These are phyloP conservation scores for Acer yangbiense DNA, from an alignment of 345 rosid genomes.

Conservation along the genomic window DNA sequence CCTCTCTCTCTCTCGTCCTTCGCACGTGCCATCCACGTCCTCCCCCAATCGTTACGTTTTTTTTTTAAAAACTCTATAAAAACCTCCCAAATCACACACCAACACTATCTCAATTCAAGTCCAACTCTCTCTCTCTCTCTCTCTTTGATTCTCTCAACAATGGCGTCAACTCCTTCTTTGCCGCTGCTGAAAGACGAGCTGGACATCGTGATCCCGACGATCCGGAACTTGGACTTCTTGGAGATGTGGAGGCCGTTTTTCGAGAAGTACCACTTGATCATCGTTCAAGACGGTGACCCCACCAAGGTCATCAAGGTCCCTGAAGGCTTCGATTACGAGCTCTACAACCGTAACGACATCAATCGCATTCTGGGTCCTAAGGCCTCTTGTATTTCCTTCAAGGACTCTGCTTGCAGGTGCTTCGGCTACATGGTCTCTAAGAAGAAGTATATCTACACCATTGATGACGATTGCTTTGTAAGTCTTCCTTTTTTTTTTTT, in stretches of 20 bases:
- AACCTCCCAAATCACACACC: neutral
- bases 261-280: conserved; percentile 76
- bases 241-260: conserved; percentile 88
- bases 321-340: conserved; percentile 78
- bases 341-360: conserved; percentile 79
- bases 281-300: conserved; percentile 89
- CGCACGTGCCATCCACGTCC: conserved; percentile 31
- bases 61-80: neutral
- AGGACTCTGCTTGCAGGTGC: conserved; percentile 75
- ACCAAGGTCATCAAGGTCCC: conserved; percentile 66
- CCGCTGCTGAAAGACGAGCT: conserved; percentile 70
- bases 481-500: conserved; percentile 27
- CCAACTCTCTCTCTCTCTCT: neutral
- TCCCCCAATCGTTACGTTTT: neutral
- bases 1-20: neutral
- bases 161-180: conserved; percentile 24
- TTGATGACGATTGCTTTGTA: conserved; percentile 94
- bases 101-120: neutral
- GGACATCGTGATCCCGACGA: conserved; percentile 85
- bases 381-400: conserved; percentile 76
- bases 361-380: conserved; percentile 77
- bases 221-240: conserved; percentile 73
- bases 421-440: conserved; percentile 84
- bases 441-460: conserved; percentile 84
- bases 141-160: neutral